These are phyloP conservation scores for Cryptococcus sp. DNA, from an alignment of 1,284 basidiomycete genomes.

Conservation along the genomic window DNA sequence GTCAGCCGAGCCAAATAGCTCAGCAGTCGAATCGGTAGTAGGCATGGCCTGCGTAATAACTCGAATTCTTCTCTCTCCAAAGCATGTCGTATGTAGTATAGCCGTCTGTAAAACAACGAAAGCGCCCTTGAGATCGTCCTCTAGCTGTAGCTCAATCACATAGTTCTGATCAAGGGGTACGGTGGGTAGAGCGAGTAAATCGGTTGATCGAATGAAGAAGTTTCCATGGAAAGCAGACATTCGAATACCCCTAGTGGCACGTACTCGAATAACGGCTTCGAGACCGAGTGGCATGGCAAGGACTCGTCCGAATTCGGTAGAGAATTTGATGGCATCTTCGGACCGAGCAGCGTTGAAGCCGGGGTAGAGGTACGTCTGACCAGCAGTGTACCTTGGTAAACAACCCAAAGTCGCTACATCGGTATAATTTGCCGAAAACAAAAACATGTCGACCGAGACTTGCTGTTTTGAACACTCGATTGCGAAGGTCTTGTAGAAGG, in stretches of 20 bases:
- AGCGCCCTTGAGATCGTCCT: slow-evolving; percentile 87
- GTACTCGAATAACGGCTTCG: slow-evolving; percentile 96
- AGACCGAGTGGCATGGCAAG: slow-evolving; percentile 91
- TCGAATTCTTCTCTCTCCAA: slow-evolving; percentile 91
- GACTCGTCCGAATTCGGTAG: slow-evolving; percentile 92
- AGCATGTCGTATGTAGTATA: slow-evolving; percentile 92
- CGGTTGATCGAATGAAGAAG: slow-evolving; percentile 98
- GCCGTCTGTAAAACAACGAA: slow-evolving; percentile 97
- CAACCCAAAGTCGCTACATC: slow-evolving; percentile 80
- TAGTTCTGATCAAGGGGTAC: slow-evolving; percentile 97
- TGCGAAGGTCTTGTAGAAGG: slow-evolving; percentile 98
- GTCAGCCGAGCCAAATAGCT: slow-evolving; percentile 92
- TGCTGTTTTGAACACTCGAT: slow-evolving; percentile 97
- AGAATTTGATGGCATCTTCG: slow-evolving; percentile 96
- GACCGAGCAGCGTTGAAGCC: slow-evolving; percentile 91
- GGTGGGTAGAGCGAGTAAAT: slow-evolving; percentile 91
- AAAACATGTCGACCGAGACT: slow-evolving; percentile 99
- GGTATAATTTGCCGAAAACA: slow-evolving; percentile 88
- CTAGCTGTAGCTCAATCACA: slow-evolving; percentile 93
- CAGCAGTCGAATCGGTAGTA: slow-evolving; percentile 86
- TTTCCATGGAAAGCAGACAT: slow-evolving; percentile 99
- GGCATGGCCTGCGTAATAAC: slow-evolving; percentile 91
- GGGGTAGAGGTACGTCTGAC: slow-evolving; percentile 97
- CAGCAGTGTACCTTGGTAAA: slow-evolving; percentile 94
- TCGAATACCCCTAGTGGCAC: slow-evolving; percentile 87